phyloP scores from a whole-genome alignment of 371 early-diverging fungal genomes.

The Apophysomyces trapeziformis region DNA sequence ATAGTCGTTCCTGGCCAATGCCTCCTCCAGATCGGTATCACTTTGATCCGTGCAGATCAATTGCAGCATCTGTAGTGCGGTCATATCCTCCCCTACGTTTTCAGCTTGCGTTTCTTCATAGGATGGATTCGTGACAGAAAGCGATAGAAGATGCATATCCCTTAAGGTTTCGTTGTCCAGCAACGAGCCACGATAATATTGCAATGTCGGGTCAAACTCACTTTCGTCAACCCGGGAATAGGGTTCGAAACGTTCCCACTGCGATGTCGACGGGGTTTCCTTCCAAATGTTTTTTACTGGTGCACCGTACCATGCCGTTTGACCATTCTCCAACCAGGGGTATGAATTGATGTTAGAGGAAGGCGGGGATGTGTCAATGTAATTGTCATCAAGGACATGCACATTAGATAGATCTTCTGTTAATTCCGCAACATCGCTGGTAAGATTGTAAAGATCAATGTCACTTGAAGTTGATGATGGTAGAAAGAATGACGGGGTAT shows the following conservation, averaged over 20 bases:
- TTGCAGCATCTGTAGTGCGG: slow-evolving; percentile 59
- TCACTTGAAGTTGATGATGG: neutral
- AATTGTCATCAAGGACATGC: slow-evolving; percentile 22
- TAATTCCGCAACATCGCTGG: slow-evolving; percentile 17
- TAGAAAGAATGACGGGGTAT: neutral
- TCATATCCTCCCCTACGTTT: slow-evolving; percentile 57
- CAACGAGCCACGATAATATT: slow-evolving; percentile 46
- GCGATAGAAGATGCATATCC: slow-evolving; percentile 40
- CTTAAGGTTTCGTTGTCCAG: slow-evolving; percentile 40
- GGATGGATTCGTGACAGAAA: slow-evolving; percentile 37
- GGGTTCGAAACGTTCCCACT: slow-evolving; percentile 33
- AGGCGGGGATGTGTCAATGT: neutral
- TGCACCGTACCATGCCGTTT: slow-evolving; percentile 13
- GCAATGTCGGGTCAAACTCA: slow-evolving; percentile 54
- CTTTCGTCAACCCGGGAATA: slow-evolving; percentile 35
- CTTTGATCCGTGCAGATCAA: slow-evolving; percentile 56
- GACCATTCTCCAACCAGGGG: slow-evolving; percentile 2
- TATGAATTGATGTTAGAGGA: slow-evolving; percentile 3
- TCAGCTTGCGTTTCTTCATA: slow-evolving; percentile 41
- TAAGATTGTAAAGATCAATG: neutral
- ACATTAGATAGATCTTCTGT: slow-evolving; percentile 20
- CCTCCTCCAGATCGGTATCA: slow-evolving; percentile 46
- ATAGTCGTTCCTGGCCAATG: slow-evolving; percentile 50
- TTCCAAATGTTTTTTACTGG: slow-evolving; percentile 18
- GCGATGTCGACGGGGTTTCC: neutral